Percentiles rank a stretch among this genome's conserved stretches.
Conservation (phyloP, 768 basidiomycete genomes). For the Suillus hirtellus region DNA sequence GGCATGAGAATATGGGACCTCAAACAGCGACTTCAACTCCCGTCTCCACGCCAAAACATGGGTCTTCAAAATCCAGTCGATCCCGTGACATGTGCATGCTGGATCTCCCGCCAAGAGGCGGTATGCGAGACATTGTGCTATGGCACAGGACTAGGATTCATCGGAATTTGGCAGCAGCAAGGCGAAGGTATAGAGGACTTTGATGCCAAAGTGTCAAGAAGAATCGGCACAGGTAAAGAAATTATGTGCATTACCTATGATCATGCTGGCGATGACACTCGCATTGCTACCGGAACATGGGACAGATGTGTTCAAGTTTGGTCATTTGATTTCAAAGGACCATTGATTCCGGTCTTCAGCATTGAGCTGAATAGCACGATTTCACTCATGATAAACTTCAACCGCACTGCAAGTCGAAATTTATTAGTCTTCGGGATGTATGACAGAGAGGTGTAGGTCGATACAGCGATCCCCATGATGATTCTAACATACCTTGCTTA, state of each 20-base stretch:
- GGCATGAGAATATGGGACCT: neutral
- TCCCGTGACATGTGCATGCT: constrained; percentile 12
- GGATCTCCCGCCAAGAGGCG: constrained; percentile 9
- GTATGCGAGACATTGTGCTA: constrained; percentile 6
- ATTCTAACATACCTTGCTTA: too few species aligned
- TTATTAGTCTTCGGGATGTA: constrained; percentile 11
- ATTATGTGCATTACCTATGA: constrained; percentile 14
- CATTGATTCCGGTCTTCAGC: neutral
- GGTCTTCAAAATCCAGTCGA: constrained; percentile 5
- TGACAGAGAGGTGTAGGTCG: constrained; percentile 2
- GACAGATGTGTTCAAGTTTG: too few species aligned
- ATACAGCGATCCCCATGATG: too few species aligned
- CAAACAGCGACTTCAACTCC: neutral
- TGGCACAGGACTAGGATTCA: constrained; percentile 13
- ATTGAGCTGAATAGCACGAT: neutral
- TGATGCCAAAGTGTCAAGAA: constrained; percentile 3
- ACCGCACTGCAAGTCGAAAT: neutral
- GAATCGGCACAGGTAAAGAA: constrained; percentile 11
- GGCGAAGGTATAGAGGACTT: constrained; percentile 6
- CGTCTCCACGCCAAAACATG: neutral
- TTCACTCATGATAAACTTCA: neutral
- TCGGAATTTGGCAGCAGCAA: constrained; percentile 10
- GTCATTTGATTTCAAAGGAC: neutral
- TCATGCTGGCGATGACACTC: neutral
- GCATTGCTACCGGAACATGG: neutral